A percentile compares a stretch with the other conserved stretches of the same genome.
phyloP scores from a whole-genome alignment of 768 basidiomycete species.

The Tulasnella sp. region DNA sequence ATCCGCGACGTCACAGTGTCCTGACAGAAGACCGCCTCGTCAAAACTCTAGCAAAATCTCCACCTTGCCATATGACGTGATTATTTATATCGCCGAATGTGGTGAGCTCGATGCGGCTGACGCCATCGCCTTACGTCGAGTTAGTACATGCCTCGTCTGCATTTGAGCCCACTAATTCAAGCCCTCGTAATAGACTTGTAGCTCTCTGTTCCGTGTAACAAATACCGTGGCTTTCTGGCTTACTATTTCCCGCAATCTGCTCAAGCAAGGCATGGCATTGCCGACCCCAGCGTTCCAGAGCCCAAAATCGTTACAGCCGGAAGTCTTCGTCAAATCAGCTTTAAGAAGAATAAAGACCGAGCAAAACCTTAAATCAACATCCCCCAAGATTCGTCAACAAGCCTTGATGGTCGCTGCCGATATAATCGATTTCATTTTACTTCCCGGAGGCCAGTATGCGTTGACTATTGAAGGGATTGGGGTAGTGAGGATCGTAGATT shows the following conservation, averaged over 20 bases:
- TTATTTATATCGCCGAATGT: not conserved
- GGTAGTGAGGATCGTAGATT: not conserved
- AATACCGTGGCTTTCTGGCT: not conserved
- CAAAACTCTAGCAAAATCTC: not conserved
- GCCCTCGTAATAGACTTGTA: not conserved
- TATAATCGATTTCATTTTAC: not conserved
- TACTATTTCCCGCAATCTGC: not conserved
- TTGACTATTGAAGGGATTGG: not conserved
- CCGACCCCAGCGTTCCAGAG: not conserved
- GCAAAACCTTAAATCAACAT: not conserved
- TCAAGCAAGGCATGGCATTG: not conserved
- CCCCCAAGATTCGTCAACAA: not conserved
- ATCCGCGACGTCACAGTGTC: no score
- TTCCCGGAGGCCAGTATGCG: slow-evolving; percentile 1
- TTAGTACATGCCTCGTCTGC: not conserved
- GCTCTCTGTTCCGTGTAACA: not conserved
- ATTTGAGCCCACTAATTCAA: not conserved
- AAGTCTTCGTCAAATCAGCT: not conserved
- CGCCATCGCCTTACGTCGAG: not conserved
- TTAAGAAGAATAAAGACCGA: not conserved
- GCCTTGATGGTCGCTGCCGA: not conserved
- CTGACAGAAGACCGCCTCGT: not conserved
- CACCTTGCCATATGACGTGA: not conserved
- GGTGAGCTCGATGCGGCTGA: not conserved
- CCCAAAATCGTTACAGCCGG: not conserved